Evolutionary conservation across 805 yeast species (phyloP), one percentile per base, ranked within the genome.

Genomic region (Lipomyces sp.): DNA sequence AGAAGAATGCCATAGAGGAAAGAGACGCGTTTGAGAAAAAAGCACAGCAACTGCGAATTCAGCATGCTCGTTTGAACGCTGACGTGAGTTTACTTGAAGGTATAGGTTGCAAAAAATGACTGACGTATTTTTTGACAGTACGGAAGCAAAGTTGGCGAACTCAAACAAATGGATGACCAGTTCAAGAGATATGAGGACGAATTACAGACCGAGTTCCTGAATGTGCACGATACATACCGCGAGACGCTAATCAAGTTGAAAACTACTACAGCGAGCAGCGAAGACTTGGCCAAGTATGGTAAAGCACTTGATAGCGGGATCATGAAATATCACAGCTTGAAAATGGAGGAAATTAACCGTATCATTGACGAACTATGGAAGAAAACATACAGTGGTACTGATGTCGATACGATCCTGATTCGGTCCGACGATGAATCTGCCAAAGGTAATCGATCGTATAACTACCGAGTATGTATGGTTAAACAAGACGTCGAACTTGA

Each of bases 311-410:
- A 95, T 75, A 86, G 85, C 69, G 97, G 98, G 0, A 94, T 95
- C 58, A 93, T 95, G 97, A 87, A 87, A 73, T 94, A 86, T 75
- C 99, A 95, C 77, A 85, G 90, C 65, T 79, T 89, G 66, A 95
- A 95, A 75, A 95, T 95, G 99, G 87, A 87, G 72, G 97, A 92
- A 72, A 92, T 94, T 72, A 95, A 95, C 78, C 81, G 89, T 66
- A 89, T 92, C 42, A 81, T 95, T 56, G 95, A 91, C 73, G 98
- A 93, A 73, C 79, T 95, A 53, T 95, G 99, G 99, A 90, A 91
- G 70, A 86, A 85, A 59, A 95, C 99, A 0, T 95, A 95, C 75
- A 89, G 89, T 70, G 99, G 99, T 1, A 89, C 97, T 1, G 99
- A 95, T 78, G 92, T 95, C 57, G 98, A 95, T 75, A 86, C 96